phyloP scores from a whole-genome alignment of 1,139 yeast species.

The Candida sanyaensis region DNA sequence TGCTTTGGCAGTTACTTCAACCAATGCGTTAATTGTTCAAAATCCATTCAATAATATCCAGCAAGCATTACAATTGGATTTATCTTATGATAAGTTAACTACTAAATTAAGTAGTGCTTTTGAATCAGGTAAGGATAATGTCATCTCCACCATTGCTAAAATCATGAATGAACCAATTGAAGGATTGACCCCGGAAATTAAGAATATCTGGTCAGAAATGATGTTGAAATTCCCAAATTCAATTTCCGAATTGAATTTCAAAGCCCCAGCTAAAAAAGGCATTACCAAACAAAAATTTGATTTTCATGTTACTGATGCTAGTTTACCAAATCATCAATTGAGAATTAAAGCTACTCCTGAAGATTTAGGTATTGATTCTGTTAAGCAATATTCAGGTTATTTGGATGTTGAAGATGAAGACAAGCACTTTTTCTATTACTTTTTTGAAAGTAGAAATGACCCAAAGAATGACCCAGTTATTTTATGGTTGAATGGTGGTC shows the following conservation, averaged over 20 bases:
- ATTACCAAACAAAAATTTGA: slow-evolving; percentile 50
- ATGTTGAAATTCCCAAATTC: slow-evolving; percentile 56
- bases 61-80: slow-evolving; percentile 27
- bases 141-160: slow-evolving; percentile 33
- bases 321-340: slow-evolving; percentile 56
- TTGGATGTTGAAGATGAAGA: slow-evolving; percentile 82
- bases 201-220: slow-evolving; percentile 62
- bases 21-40: slow-evolving; percentile 35
- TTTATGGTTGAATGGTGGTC: slow-evolving; percentile 51
- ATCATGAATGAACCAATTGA: slow-evolving; percentile 50
- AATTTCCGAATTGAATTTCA: slow-evolving; percentile 48
- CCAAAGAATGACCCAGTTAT: slow-evolving; percentile 46
- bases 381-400: slow-evolving; percentile 85
- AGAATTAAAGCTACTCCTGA: slow-evolving; percentile 63
- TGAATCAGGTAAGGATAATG: slow-evolving; percentile 18
- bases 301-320: slow-evolving; percentile 47
- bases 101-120: slow-evolving; percentile 15
- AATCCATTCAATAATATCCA: slow-evolving; percentile 28
- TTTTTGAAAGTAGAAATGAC: slow-evolving; percentile 48
- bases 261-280: slow-evolving; percentile 47
- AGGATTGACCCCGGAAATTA: slow-evolving; percentile 48
- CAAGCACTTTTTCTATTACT: slow-evolving; percentile 63
- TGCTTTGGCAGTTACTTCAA: slow-evolving; percentile 25
- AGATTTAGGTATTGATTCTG: slow-evolving; percentile 71
- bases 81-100: slow-evolving; percentile 19